Conservation (phyloP, 805 yeast genomes). For the Crinitomyces ghanaensis region DNA sequence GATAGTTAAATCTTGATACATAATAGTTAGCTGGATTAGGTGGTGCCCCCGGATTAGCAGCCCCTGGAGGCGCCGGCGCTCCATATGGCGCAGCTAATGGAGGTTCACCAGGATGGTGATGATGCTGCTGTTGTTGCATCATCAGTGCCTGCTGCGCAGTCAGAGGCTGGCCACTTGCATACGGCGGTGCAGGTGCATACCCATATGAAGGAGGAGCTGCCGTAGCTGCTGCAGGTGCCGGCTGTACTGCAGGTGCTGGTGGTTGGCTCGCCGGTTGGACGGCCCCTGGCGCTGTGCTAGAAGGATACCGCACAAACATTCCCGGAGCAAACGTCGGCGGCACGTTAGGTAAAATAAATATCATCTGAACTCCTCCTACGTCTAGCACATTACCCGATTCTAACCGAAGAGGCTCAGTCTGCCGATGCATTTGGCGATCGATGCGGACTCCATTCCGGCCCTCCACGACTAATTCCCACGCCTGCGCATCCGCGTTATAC, state of each 20-base stretch:
- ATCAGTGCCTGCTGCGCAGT: conserved; percentile 1
- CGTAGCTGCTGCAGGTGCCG: neutral
- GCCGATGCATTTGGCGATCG: conserved; percentile 47
- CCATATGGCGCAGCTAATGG: neutral
- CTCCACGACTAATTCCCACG: conserved; percentile 73
- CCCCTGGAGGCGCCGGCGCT: conserved; percentile 3
- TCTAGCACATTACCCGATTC: conserved; percentile 86
- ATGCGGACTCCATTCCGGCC: conserved; percentile 94
- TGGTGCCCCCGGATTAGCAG: conserved; percentile 3
- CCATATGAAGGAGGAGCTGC: no score
- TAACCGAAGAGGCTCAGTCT: conserved; percentile 34
- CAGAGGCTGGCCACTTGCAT: no score
- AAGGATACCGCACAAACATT: no score
- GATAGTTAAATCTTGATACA: no score
- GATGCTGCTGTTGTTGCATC: no score
- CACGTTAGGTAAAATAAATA: conserved; percentile 92
- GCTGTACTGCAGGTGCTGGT: neutral
- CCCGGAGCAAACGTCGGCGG: conserved; percentile 53
- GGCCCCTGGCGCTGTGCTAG: conserved; percentile 3
- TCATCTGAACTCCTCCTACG: conserved; percentile 97
- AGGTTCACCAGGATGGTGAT: no score
- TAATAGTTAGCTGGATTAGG: neutral
- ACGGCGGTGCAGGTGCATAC: no score
- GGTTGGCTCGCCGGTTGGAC: neutral
- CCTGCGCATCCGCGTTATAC: conserved; percentile 60